Evolutionary conservation across 1,139 yeast species (phyloP), one percentile per base, ranked within the genome.

Genomic region (Blastobotrys petasosporus): DNA sequence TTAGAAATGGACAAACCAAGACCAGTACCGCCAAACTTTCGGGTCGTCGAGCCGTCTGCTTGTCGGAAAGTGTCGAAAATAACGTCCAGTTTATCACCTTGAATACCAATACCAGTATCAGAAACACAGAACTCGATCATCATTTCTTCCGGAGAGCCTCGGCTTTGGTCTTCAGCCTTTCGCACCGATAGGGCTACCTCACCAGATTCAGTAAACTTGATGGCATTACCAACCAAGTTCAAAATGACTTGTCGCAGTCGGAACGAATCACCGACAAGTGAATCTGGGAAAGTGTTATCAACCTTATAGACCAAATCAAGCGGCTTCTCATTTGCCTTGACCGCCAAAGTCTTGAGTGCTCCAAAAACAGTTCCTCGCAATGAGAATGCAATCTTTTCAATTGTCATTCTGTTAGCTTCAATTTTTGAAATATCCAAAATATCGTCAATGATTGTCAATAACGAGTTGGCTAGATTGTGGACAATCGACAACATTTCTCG

Each of bases 1-100:
- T 85, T 85, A 6, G 95, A 86, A 64, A 86, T 86, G 1, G 94
- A 84, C 49, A 86, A 73, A 23, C 95, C 95, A 43, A 86, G 72
- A 50, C 92, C 92, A 8, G 95, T 86, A 63, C 95, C 95, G 61
- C 95, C 95, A 63, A 86, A 86, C 64, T 85, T 85, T 62, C 95
- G 76, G 1, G 95, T 86, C 0, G 95, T 85, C 2, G 94, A 85
- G 42, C 95, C 95, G 68, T 86, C 95, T 2, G 95, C 95, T 65
- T 86, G 95, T 59, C 94, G 82, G 69, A 86, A 86, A 4, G 92
- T 86, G 59, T 85, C 94, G 59, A 86, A 86, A 60, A 85, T 85
- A 37, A 85, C 74, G 39, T 87, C 94, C 41, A 85, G 71, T 60
- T 85, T 85, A 59, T 85, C 94, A 60, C 77, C 81, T 61, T 82